These are phyloP conservation scores for Pistacia atlantica DNA, from an alignment of 345 rosid species.

Conservation along the genomic window DNA sequence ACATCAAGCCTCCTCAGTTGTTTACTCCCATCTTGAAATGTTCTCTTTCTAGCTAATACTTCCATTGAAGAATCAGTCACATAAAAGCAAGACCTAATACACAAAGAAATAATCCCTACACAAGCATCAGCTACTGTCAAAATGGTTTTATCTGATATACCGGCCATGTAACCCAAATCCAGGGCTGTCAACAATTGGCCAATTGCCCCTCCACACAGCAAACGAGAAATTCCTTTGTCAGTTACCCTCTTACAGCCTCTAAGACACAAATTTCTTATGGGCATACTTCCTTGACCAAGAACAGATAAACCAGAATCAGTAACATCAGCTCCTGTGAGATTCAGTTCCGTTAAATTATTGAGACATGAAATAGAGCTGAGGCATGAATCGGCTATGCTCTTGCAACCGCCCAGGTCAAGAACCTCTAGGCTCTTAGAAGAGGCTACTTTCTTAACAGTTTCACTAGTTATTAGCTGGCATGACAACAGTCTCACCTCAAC, in stretches of 20 bases:
- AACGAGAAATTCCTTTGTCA: slow-evolving; percentile 57
- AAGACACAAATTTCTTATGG: slow-evolving; percentile 51
- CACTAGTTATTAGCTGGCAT: slow-evolving; percentile 66
- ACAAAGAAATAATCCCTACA: slow-evolving; percentile 51
- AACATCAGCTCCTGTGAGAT: slow-evolving; percentile 65
- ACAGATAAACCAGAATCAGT: slow-evolving; percentile 57
- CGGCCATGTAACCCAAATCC: slow-evolving; percentile 67
- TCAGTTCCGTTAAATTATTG: slow-evolving; percentile 44
- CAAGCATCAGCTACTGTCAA: slow-evolving; percentile 37
- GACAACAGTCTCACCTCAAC: slow-evolving; percentile 56
- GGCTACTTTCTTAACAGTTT: slow-evolving; percentile 63
- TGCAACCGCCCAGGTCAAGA: slow-evolving; percentile 66
- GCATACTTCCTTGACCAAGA: slow-evolving; percentile 49
- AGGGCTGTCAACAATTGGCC: slow-evolving; percentile 48
- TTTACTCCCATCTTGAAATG: slow-evolving; percentile 32
- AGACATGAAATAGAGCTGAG: slow-evolving; percentile 47
- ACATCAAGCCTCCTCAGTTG: slow-evolving; percentile 57
- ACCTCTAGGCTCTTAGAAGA: slow-evolving; percentile 51
- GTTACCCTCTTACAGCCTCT: slow-evolving; percentile 71
- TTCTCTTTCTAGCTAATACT: slow-evolving; percentile 46
- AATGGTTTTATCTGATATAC: slow-evolving; percentile 56
- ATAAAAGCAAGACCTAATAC: slow-evolving; percentile 52
- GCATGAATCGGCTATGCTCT: slow-evolving; percentile 64
- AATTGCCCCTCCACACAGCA: slow-evolving; percentile 51
- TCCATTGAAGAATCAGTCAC: slow-evolving; percentile 56